Percentiles rank a stretch among this genome's conserved stretches.
These are phyloP conservation scores for Silene latifolia DNA, from an alignment of 148 eudicot species.

Conservation along the genomic window DNA sequence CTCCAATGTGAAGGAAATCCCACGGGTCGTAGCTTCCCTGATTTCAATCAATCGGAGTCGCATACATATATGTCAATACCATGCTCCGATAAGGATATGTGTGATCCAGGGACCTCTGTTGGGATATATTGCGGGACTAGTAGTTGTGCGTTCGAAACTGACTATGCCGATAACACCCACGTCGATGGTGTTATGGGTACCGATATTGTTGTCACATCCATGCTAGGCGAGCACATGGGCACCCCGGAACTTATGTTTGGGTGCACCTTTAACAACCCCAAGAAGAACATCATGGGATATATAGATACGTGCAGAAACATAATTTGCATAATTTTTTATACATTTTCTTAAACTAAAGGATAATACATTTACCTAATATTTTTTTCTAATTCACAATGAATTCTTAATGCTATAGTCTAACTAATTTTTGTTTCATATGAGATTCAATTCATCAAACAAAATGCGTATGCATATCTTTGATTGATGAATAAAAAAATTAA, in stretches of 20 bases:
- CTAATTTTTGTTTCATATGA: too few relatives aligned
- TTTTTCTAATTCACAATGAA: too few relatives aligned
- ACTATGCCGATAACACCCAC: neutral
- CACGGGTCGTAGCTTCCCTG: neutral
- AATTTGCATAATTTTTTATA: too few relatives aligned
- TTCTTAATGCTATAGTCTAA: too few relatives aligned
- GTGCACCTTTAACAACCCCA: neutral
- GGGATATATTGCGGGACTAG: neutral
- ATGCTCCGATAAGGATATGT: neutral
- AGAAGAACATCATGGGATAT: neutral
- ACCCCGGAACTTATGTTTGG: conserved; percentile 12
- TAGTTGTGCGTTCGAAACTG: neutral
- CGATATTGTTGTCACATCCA: neutral
- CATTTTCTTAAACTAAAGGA: too few relatives aligned
- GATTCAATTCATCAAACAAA: too few relatives aligned
- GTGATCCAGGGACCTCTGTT: neutral
- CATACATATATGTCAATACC: neutral
- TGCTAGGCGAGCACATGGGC: neutral
- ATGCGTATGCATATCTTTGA: too few relatives aligned
- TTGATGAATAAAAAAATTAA: too few relatives aligned
- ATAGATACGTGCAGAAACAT: conserved; percentile 6
- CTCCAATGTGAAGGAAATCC: conserved; percentile 8
- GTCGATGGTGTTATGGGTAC: conserved; percentile 3
- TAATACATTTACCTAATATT: too few relatives aligned
- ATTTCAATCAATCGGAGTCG: conserved; percentile 4